Evolutionary conservation across 257 asterid genomes (phyloP).

Genomic region (Nicotiana paniculata): DNA sequence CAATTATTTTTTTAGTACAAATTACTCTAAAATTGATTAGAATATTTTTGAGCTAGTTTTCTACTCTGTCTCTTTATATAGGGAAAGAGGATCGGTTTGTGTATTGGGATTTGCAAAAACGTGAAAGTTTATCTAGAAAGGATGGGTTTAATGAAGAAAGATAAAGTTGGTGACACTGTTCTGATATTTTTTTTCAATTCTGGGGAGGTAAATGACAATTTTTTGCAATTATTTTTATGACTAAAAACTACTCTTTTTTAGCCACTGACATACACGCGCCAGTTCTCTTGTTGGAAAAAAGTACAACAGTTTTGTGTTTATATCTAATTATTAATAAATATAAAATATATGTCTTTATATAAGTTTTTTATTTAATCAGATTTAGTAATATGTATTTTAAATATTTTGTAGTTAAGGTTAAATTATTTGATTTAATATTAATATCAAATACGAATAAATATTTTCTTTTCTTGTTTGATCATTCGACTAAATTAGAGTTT

Average conservation of each 20-base stretch:
- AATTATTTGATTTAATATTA: no score
- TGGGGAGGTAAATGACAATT: background rate
- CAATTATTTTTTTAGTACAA: no score
- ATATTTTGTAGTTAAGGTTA: no score
- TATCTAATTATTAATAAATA: no score
- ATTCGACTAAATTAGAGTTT: no score
- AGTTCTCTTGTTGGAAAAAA: background rate
- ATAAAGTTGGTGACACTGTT: background rate
- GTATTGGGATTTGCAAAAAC: conserved; percentile 6
- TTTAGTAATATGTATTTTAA: no score
- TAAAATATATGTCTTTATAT: no score
- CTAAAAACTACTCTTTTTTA: background rate
- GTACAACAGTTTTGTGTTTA: no score
- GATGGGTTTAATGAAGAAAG: background rate
- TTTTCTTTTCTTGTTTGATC: no score
- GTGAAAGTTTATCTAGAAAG: background rate
- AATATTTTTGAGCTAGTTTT: background rate
- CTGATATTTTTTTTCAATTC: background rate
- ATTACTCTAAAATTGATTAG: no score
- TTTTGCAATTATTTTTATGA: background rate
- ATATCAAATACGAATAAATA: no score
- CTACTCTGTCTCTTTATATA: background rate
- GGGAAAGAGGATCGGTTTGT: background rate
- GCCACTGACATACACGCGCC: background rate
- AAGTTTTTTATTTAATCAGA: no score